Evolutionary conservation across 352 stramenopile species (phyloP), one percentile per base, ranked within the genome.

Genomic region (Peronospora tabacina): DNA sequence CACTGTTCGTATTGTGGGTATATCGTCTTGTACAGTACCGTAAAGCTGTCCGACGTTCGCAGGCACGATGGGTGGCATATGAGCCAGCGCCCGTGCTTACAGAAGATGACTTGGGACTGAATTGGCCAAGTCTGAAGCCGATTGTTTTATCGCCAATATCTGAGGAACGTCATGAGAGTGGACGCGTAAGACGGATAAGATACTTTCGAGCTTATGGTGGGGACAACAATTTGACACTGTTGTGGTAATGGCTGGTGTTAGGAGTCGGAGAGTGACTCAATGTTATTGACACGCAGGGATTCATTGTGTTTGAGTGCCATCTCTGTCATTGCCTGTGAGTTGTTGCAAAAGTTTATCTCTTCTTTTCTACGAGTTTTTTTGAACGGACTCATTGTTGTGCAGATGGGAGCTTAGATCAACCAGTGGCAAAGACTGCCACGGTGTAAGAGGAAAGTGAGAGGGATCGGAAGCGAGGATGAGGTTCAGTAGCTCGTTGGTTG

Each of bases 81-180:
- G 72, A 85, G 2, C 49, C 70, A 6, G 48, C 45, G 6, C 41
- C 49, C 10, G 45, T 72, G 17, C 53, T 67, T 34, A 59, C 50
- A 1, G 60, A 72, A 28, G 56, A 61, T 17, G 61, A 72, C 22
- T 24, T 59, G 29, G 61, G 53, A 7, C 55, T 75, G 12, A 55
- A 82, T 50, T 85, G 74, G 74, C 68, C 74, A 13, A 70, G 44
- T 39, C 51, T 77, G 11, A 75, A 72, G 24, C 68, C 72, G 11
- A 68, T 82, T 44, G 35, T 86, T 44, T 66, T 88, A 33, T 88
- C 77, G 28, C 77, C 77, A 3, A 88, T 88, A 55, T 61, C 72
- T 1, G 77, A 88, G 37, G 77, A 88, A 49, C 68, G 63, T 5
- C 41, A 61, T 11, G 71, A 82, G 36, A 75, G 66, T 22, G 76